A percentile compares a stretch with the other conserved stretches of the same genome.
Conservation (phyloP, 139 green algal species). For the Mychonastes homosphaera region DNA sequence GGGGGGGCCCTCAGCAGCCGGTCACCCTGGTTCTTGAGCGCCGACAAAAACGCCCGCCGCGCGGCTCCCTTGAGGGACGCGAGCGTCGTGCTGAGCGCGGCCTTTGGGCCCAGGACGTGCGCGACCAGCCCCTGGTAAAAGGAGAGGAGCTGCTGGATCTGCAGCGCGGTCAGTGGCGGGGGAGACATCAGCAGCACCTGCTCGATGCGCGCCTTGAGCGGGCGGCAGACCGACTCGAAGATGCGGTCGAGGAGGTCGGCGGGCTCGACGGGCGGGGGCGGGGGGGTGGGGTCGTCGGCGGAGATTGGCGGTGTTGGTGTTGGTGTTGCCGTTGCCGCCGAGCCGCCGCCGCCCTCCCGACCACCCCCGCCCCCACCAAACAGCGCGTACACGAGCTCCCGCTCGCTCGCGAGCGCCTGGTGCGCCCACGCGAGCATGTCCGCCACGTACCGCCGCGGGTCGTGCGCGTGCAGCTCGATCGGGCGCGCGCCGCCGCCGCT, state of each 20-base stretch:
- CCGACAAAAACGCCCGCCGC: slow-evolving; percentile 52
- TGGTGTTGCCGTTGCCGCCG: slow-evolving; percentile 9
- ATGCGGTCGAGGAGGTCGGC: slow-evolving; percentile 74
- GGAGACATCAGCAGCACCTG: slow-evolving; percentile 71
- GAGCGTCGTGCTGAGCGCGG: slow-evolving; percentile 29
- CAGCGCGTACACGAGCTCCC: slow-evolving; percentile 76
- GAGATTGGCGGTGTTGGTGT: slow-evolving; percentile 10
- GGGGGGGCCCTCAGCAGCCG: slow-evolving; percentile 56
- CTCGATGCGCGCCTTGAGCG: slow-evolving; percentile 80
- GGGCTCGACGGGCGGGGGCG: neutral
- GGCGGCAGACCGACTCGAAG: slow-evolving; percentile 87
- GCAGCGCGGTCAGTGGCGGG: slow-evolving; percentile 65
- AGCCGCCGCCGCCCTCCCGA: neutral
- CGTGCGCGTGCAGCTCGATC: slow-evolving; percentile 95
- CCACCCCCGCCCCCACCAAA: slow-evolving; percentile 55
- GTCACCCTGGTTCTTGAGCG: slow-evolving; percentile 50
- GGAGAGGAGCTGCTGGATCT: slow-evolving; percentile 62
- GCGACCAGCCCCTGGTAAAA: slow-evolving; percentile 60
- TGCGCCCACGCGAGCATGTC: slow-evolving; percentile 99
- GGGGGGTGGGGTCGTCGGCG: neutral
- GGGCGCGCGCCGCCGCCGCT: slow-evolving; percentile 71
- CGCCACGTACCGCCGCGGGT: slow-evolving; percentile 66
- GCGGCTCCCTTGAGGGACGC: slow-evolving; percentile 32
- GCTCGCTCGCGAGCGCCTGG: slow-evolving; percentile 77
- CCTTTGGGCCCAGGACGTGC: slow-evolving; percentile 18